Conservation (phyloP, 768 basidiomycete genomes). For the Lactarius indigo region DNA sequence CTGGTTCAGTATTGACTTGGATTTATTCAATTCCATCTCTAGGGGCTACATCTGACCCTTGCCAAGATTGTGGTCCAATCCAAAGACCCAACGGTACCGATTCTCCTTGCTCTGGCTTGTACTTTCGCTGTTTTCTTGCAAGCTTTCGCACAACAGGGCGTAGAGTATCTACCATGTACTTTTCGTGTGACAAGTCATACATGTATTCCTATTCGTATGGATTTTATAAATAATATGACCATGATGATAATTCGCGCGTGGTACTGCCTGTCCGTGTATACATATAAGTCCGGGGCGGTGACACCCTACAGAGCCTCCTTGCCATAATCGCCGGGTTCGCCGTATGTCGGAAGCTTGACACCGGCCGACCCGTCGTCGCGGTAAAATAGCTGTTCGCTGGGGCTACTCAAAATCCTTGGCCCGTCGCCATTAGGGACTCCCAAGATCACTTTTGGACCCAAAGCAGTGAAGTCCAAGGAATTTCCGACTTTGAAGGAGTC, state of each 20-base stretch:
- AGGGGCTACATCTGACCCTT: conserved; percentile 24
- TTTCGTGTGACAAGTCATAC: conserved; percentile 21
- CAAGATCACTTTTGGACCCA: conserved; percentile 50
- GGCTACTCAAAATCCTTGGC: conserved; percentile 4
- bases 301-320: conserved; percentile 8
- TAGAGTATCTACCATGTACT: conserved; percentile 25
- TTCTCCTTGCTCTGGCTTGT: conserved; percentile 22
- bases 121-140: conserved; percentile 18
- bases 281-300: not conserved
- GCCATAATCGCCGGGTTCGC: not conserved
- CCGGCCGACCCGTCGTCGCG: not conserved
- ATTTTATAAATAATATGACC: conserved; percentile 26
- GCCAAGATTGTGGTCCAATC: conserved; percentile 25
- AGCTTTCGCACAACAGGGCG: conserved; percentile 20
- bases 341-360: conserved; percentile 4
- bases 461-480: conserved; percentile 49
- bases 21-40: conserved; percentile 26
- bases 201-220: conserved; percentile 28
- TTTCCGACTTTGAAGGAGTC: conserved; percentile 61
- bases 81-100: conserved; percentile 17
- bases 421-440: conserved; percentile 34
- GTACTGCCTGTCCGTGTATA: not conserved
- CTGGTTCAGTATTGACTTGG: conserved; percentile 25
- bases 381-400: conserved; percentile 15
- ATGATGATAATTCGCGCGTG: conserved; percentile 16